These are phyloP conservation scores for Calonectria montana DNA, from an alignment of 2,329 filamentous ascomycete genomes.

Conservation along the genomic window DNA sequence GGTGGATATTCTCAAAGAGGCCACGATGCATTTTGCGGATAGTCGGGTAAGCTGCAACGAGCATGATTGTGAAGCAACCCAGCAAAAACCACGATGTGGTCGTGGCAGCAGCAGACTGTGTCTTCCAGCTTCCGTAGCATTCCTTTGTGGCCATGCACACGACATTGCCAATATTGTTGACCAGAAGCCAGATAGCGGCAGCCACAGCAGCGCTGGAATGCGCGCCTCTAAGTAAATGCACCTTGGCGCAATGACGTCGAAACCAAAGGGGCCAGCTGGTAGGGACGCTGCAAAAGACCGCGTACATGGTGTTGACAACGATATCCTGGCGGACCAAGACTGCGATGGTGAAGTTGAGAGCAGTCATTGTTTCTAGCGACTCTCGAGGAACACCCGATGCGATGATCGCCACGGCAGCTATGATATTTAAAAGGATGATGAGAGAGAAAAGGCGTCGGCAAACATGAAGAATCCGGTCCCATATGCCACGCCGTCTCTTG, in stretches of 20 bases:
- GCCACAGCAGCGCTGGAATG: conserved; percentile 62
- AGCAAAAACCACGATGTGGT: conserved; percentile 69
- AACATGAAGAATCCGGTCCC: conserved; percentile 59
- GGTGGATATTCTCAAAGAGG: conserved; percentile 76
- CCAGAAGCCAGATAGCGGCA: conserved; percentile 60
- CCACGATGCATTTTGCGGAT: conserved; percentile 74
- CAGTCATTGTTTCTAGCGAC: conserved; percentile 55
- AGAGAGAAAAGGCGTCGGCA: conserved; percentile 68
- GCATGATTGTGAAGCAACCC: conserved; percentile 68
- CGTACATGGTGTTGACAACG: conserved; percentile 63
- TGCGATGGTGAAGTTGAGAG: conserved; percentile 60
- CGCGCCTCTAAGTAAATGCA: conserved; percentile 63
- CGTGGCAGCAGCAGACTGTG: conserved; percentile 51
- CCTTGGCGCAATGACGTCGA: conserved; percentile 58
- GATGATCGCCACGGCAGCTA: conserved; percentile 58
- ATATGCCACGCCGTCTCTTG: conserved; percentile 51
- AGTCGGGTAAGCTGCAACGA: conserved; percentile 70
- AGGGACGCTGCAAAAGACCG: conserved; percentile 56
- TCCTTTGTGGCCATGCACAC: conserved; percentile 27
- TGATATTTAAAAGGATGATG: conserved; percentile 62
- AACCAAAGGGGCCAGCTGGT: conserved; percentile 60
- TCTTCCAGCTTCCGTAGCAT: conserved; percentile 33
- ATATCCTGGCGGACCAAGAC: conserved; percentile 65
- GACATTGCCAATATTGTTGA: conserved; percentile 47
- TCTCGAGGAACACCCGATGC: conserved; percentile 47